A percentile compares a stretch with the other conserved stretches of the same genome.
phyloP scores from a whole-genome alignment of 148 eudicot genomes.

The Bassia scoparia region DNA sequence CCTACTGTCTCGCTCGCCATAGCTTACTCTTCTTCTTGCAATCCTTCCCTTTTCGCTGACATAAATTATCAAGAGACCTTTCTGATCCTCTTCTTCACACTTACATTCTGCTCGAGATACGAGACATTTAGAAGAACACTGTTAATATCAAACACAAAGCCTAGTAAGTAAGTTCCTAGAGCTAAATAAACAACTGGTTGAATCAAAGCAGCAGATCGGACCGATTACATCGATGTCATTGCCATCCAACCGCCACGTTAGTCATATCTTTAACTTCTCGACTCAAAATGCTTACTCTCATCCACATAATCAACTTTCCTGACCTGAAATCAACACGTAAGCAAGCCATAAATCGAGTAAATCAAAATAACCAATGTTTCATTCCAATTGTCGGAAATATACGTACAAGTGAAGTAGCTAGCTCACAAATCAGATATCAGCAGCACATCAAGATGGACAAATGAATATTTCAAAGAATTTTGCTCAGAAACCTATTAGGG shows the following conservation, averaged over 20 bases:
- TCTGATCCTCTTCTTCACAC: constrained; percentile 53
- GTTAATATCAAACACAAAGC: background rate
- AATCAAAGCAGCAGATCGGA: constrained; percentile 57
- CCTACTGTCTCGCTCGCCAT: constrained; percentile 14
- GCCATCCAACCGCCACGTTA: constrained; percentile 53
- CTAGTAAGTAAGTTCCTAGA: background rate
- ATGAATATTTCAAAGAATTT: too few species aligned
- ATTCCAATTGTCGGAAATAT: too few species aligned
- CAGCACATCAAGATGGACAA: too few species aligned
- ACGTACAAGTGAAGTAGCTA: too few species aligned
- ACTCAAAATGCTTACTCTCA: constrained; percentile 49
- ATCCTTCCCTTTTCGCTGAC: constrained; percentile 52
- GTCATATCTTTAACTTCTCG: constrained; percentile 64
- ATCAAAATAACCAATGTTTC: too few species aligned
- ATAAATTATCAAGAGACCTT: constrained; percentile 51
- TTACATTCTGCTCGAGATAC: constrained; percentile 39
- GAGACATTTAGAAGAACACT: background rate
- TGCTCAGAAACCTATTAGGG: too few species aligned
- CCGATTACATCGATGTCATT: constrained; percentile 66
- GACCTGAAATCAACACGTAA: constrained; percentile 31
- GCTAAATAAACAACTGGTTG: constrained; percentile 26
- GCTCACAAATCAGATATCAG: too few species aligned
- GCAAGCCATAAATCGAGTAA: background rate
- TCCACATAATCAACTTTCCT: constrained; percentile 65
- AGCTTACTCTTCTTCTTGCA: constrained; percentile 36